A percentile compares a stretch with the other conserved stretches of the same genome.
These are phyloP conservation scores for Sclerotinia sclerotiorum DNA, from an alignment of 2,329 filamentous ascomycete genomes.

Conservation along the genomic window DNA sequence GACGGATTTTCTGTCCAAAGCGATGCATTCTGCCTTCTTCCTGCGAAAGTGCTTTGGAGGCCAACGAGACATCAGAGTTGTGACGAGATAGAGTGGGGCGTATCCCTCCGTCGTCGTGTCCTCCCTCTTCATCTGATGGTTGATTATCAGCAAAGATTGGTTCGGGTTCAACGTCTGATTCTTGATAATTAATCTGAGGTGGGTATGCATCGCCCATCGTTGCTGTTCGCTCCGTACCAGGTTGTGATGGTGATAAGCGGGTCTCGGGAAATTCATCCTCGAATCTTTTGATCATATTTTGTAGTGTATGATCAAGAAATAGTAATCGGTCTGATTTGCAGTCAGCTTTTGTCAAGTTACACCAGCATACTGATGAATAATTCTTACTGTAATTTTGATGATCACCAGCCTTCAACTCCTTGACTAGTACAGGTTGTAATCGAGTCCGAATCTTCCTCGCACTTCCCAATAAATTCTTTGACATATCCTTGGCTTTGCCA, in stretches of 20 bases:
- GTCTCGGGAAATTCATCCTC: constrained; percentile 96
- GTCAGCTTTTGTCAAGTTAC: constrained; percentile 15
- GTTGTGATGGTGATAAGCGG: constrained; percentile 45
- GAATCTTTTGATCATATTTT: constrained; percentile 91
- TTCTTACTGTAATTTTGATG: constrained; percentile 75
- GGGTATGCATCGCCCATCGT: constrained; percentile 19
- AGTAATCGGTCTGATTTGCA: constrained; percentile 62
- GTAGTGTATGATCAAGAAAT: constrained; percentile 85
- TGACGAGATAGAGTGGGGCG: constrained; percentile 53
- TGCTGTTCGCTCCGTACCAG: constrained; percentile 16
- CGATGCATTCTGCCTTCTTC: constrained; percentile 72
- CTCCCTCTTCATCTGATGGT: constrained; percentile 45
- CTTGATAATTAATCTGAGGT: constrained; percentile 25
- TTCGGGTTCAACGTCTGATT: constrained; percentile 32
- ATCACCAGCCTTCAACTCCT: constrained; percentile 69
- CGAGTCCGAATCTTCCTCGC: constrained; percentile 85
- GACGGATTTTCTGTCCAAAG: constrained; percentile 64
- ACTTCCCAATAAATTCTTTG: constrained; percentile 81
- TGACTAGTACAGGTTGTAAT: constrained; percentile 78
- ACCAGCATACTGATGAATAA: neutral
- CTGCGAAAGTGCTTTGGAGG: constrained; percentile 61
- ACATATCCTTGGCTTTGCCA: constrained; percentile 84
- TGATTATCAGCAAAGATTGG: constrained; percentile 34
- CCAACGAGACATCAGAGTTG: constrained; percentile 66
- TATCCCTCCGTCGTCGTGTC: constrained; percentile 42